Evolutionary conservation across 2,329 filamentous ascomycete species (phyloP).

Genomic region (Talaromyces sp.): DNA sequence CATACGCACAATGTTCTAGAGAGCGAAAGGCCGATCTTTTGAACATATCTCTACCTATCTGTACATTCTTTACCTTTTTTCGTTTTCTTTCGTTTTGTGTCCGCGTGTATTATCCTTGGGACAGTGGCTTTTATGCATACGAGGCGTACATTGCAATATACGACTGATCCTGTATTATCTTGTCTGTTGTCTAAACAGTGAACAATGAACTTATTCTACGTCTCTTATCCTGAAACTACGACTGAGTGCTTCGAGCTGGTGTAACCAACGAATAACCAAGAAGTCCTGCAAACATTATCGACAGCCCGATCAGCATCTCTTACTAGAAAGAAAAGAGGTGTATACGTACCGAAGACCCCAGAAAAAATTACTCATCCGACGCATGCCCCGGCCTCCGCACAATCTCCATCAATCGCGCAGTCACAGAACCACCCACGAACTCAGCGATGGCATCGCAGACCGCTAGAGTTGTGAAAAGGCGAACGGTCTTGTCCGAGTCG

Average conservation of each 20-base stretch:
- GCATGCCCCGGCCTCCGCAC: not conserved
- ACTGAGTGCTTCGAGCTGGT: not conserved
- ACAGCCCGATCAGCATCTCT: not conserved
- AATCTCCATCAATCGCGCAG: not conserved
- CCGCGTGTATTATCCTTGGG: not conserved
- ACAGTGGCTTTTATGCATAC: constrained; percentile 1
- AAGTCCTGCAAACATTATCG: not conserved
- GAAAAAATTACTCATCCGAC: not conserved
- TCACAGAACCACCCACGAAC: not conserved
- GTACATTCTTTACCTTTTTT: not conserved
- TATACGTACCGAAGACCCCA: not conserved
- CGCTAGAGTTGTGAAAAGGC: not conserved
- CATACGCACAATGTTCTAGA: not conserved
- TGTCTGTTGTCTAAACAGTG: not conserved
- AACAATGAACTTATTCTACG: not conserved
- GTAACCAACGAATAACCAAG: not conserved
- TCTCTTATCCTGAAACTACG: no score
- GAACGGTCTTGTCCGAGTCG: not conserved
- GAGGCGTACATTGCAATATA: constrained; percentile 1
- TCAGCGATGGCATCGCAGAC: not conserved
- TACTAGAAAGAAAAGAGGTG: not conserved
- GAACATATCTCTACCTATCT: not conserved
- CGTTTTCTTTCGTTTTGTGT: not conserved
- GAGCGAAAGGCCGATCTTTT: not conserved
- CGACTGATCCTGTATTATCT: not conserved